These are phyloP conservation scores for Cenchrus americanus DNA, from an alignment of 176 grass and related monocot species.

Conservation along the genomic window DNA sequence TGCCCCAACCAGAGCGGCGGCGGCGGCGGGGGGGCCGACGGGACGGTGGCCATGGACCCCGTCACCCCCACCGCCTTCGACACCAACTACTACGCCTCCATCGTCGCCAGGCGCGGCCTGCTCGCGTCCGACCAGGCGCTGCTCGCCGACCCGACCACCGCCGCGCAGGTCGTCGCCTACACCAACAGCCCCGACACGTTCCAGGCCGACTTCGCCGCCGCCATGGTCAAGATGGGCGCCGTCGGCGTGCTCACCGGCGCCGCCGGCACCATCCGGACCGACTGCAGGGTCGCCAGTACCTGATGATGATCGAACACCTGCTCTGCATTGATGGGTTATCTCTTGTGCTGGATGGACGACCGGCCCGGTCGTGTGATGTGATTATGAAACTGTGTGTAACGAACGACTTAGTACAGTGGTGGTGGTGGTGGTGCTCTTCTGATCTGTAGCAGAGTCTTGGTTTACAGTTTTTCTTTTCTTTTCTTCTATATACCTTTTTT, in stretches of 20 bases:
- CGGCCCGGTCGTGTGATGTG: background rate
- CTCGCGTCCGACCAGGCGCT: conserved; percentile 83
- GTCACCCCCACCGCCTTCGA: conserved; percentile 68
- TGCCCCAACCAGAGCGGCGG: conserved; percentile 43
- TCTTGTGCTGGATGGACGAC: too few relatives aligned
- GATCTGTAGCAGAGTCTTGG: background rate
- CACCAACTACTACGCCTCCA: conserved; percentile 69
- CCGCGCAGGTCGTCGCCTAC: conserved; percentile 61
- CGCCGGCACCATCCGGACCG: conserved; percentile 57
- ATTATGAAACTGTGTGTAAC: background rate
- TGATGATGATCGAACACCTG: conserved; percentile 28
- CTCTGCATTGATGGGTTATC: too few relatives aligned
- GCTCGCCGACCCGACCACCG: conserved; percentile 40
- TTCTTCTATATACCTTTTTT: background rate
- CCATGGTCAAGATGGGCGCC: conserved; percentile 86
- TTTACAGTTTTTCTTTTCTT: background rate
- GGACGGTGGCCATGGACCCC: conserved; percentile 66
- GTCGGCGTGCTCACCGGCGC: conserved; percentile 63
- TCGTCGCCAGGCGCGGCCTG: conserved; percentile 68
- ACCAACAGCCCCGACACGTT: conserved; percentile 51
- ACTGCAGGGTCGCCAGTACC: conserved; percentile 63
- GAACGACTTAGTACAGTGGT: background rate
- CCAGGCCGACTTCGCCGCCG: conserved; percentile 61
- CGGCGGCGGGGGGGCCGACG: background rate
- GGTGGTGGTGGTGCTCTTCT: background rate